These are phyloP conservation scores for Elymus sibiricus DNA, from an alignment of 176 grass and related monocot species.

Conservation along the genomic window DNA sequence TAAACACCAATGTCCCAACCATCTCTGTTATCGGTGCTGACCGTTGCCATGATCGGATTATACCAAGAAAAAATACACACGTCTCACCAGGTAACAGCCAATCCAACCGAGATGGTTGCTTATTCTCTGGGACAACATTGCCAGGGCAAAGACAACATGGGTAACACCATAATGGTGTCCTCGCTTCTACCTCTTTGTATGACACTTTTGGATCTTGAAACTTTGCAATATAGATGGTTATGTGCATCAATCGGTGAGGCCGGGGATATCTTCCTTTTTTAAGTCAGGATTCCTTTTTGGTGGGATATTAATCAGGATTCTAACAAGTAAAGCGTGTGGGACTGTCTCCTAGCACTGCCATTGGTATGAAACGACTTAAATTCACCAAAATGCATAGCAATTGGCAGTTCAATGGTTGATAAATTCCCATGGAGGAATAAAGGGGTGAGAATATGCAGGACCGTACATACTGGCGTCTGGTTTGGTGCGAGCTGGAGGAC, in stretches of 20 bases:
- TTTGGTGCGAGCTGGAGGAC: conserved; percentile 73
- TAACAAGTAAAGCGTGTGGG: neutral
- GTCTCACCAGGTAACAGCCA: neutral
- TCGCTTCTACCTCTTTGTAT: too few species aligned
- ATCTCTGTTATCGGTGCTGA: neutral
- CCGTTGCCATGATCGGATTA: neutral
- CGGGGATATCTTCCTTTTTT: too few species aligned
- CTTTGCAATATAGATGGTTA: too few species aligned
- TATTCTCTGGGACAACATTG: neutral
- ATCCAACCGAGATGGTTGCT: neutral
- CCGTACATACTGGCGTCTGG: conserved; percentile 71
- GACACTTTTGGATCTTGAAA: too few species aligned
- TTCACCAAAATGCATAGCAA: neutral
- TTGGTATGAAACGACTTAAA: neutral
- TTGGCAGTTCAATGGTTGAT: neutral
- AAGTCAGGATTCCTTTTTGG: too few species aligned
- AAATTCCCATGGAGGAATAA: neutral
- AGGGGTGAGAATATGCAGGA: neutral
- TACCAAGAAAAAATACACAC: neutral
- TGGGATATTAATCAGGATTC: too few species aligned
- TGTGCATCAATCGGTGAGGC: too few species aligned
- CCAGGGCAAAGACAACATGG: neutral
- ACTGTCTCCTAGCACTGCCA: neutral
- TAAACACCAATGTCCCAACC: neutral
- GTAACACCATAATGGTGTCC: neutral